Conservation (phyloP, 805 yeast species). For the Tetrapisispora taiwanensis region DNA sequence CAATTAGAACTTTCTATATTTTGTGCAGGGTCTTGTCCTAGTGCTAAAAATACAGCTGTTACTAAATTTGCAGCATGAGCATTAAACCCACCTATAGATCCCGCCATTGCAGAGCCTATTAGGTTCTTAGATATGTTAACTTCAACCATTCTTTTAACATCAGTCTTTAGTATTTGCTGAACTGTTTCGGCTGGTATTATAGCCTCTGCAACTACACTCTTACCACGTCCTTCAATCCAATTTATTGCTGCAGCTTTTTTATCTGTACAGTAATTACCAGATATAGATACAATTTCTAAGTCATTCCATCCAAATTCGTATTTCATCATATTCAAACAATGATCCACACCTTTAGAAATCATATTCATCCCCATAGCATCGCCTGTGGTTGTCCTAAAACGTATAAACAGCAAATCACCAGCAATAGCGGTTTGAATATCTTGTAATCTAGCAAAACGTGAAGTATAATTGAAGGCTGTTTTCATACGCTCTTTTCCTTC, state of each 20-base stretch:
- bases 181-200: slow-evolving; percentile 76
- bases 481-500: slow-evolving; percentile 79
- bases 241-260: slow-evolving; percentile 98
- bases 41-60: slow-evolving; percentile 87
- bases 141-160: slow-evolving; percentile 84
- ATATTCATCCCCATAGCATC: slow-evolving; percentile 99
- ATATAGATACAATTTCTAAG: slow-evolving; percentile 83
- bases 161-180: slow-evolving; percentile 72
- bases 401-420: slow-evolving; percentile 78
- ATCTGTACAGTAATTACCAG: slow-evolving; percentile 97
- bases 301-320: slow-evolving; percentile 87
- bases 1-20: slow-evolving; percentile 96
- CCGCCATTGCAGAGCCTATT: slow-evolving; percentile 97
- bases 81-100: slow-evolving; percentile 93
- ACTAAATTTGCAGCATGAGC: slow-evolving; percentile 97
- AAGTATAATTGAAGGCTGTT: slow-evolving; percentile 92
- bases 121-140: slow-evolving; percentile 81
- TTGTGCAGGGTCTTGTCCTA: slow-evolving; percentile 99
- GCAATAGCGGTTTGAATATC: slow-evolving; percentile 92
- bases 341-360: slow-evolving; percentile 97
- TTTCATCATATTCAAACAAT: slow-evolving; percentile 70
- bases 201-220: slow-evolving; percentile 94
- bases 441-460: slow-evolving; percentile 92
- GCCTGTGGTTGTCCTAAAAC: slow-evolving; percentile 96
- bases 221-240: slow-evolving; percentile 99